phyloP scores from a whole-genome alignment of 768 basidiomycete genomes.

The Amanita thiersii region DNA sequence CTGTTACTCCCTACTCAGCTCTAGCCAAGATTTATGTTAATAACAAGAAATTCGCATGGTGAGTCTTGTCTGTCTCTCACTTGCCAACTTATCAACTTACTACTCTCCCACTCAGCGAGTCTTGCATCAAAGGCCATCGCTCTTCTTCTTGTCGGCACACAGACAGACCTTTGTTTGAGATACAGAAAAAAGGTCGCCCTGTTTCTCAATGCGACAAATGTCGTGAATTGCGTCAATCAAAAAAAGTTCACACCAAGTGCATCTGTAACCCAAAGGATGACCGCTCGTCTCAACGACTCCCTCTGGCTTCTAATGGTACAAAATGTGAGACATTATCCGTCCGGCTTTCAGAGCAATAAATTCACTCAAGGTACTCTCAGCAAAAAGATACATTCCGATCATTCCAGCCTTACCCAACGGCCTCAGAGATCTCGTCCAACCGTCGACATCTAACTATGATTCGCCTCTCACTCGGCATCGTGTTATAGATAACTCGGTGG shows the following conservation, averaged over 20 bases:
- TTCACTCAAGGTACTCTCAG: conserved; percentile 22
- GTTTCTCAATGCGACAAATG: conserved; percentile 86
- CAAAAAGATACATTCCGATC: conserved; percentile 62
- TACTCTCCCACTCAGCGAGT: conserved; percentile 45
- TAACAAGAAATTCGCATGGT: conserved; percentile 75
- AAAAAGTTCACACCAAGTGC: conserved; percentile 77
- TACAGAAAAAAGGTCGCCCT: conserved; percentile 90
- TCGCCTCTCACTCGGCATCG: conserved; percentile 39
- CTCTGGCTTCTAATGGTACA: conserved; percentile 24
- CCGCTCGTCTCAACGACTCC: conserved; percentile 20
- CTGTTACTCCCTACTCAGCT: conserved; percentile 4
- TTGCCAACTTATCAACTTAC: conserved; percentile 3
- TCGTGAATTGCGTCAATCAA: conserved; percentile 72
- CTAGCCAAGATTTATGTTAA: conserved; percentile 58
- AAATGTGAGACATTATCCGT: conserved; percentile 30
- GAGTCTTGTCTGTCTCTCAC: conserved; percentile 12
- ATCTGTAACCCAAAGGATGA: conserved; percentile 46
- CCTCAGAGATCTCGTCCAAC: conserved; percentile 44
- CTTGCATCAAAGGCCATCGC: conserved; percentile 92
- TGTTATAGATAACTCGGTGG: conserved; percentile 42
- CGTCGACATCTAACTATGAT: conserved; percentile 16
- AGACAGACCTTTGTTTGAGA: conserved; percentile 85
- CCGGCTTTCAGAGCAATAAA: neutral
- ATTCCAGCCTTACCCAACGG: conserved; percentile 70
- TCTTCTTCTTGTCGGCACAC: conserved; percentile 84